Base-by-base conservation (phyloP, 2,329 filamentous ascomycete genomes). In the Ramichloridium luteum region DNA sequence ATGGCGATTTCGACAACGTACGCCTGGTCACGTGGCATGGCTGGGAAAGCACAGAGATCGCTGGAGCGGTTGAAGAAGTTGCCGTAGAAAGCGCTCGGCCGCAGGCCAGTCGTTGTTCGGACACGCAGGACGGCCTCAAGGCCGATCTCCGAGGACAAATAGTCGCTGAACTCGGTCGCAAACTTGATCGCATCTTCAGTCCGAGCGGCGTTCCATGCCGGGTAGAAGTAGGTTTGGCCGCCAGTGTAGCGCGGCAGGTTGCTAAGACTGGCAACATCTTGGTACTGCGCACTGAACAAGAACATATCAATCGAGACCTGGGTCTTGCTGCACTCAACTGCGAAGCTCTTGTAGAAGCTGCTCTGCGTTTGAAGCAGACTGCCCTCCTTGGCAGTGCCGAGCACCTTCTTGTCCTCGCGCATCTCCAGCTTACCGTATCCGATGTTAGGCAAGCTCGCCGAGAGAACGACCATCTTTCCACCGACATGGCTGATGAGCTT, bases 31-130 rank as follows among this genome's bases (percentile, higher is more conserved):
- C 90, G 79, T 17, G 90, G 90, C 67, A 98, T 96, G 0, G 90
- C 86, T 2, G 90, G 90, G 69, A 98, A 98, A 9, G 90, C 90
- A 56, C 90, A 96, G 17, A 98, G 74, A 61, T 98, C 90, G 11
- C 86, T 94, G 55, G 84, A 93, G 47, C 90, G 74, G 65, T 96
- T 98, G 70, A 98, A 98, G 62, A 98, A 98, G 64, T 98, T 98
- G 46, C 90, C 90, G 58, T 96, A 98, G 62, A 98, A 98, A 2
- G 88, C 86, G 62, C 78, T 93, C 81, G 96, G 96, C 32, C 90
- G 77, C 37, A 98, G 64, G 31, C 90, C 90, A 14, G 86, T 96
- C 2, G 86, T 94, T 12, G 90, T 90, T 44, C 90, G 79, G 23
- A 98, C 90, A 54, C 90, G 80, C 34, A 98, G 77, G 22, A 98